These are phyloP conservation scores for Linum lewisii DNA, from an alignment of 345 rosid genomes.

Conservation along the genomic window DNA sequence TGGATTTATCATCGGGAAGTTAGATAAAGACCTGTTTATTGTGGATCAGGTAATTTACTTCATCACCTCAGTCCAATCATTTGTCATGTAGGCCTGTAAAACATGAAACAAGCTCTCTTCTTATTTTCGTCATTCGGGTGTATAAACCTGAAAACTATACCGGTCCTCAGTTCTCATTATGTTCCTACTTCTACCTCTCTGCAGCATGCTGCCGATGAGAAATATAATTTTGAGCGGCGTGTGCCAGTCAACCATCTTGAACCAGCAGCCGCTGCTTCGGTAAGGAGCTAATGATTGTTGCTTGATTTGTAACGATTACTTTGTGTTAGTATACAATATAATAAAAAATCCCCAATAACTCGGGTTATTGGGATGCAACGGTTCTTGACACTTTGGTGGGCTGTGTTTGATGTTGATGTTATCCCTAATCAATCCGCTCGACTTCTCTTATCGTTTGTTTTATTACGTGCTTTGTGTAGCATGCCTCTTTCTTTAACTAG, in stretches of 20 bases:
- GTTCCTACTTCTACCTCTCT: slow-evolving; percentile 14
- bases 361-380: too few relatives aligned
- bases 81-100: background rate
- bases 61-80: slow-evolving; percentile 14
- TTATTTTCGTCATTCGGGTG: slow-evolving; percentile 2
- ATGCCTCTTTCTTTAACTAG: too few relatives aligned
- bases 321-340: too few relatives aligned
- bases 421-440: too few relatives aligned
- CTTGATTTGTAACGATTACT: background rate
- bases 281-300: slow-evolving; percentile 27
- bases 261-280: slow-evolving; percentile 93
- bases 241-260: slow-evolving; percentile 75
- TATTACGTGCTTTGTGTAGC: too few relatives aligned
- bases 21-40: slow-evolving; percentile 82
- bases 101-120: background rate
- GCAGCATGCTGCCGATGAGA: slow-evolving; percentile 99
- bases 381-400: too few relatives aligned
- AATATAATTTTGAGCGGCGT: slow-evolving; percentile 84
- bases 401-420: too few relatives aligned
- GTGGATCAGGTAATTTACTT: slow-evolving; percentile 79
- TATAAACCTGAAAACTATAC: background rate
- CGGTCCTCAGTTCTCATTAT: background rate
- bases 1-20: slow-evolving; percentile 89
- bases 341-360: too few relatives aligned
- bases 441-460: too few relatives aligned